Conservation (phyloP, 768 basidiomycete species). For the Russula virescens region DNA sequence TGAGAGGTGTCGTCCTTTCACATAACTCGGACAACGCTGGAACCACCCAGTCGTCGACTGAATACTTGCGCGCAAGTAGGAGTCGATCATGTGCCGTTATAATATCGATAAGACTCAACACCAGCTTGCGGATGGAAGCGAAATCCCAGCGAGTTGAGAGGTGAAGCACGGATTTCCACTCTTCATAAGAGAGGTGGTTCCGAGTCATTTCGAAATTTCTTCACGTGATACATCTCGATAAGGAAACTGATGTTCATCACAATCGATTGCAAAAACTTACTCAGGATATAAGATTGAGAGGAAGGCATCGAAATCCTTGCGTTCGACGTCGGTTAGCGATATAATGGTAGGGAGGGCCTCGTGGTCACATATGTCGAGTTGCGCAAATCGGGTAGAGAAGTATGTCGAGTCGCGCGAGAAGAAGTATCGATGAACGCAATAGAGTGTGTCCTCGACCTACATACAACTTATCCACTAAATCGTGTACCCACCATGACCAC, state of each 20-base stretch:
- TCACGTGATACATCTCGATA: background rate
- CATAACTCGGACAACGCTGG: slow-evolving; percentile 11
- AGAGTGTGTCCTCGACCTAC: slow-evolving; percentile 13
- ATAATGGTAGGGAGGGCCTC: background rate
- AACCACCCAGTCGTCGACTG: slow-evolving; percentile 11
- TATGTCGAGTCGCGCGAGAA: slow-evolving; percentile 13
- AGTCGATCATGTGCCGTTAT: slow-evolving; percentile 8
- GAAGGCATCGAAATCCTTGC: slow-evolving; percentile 14
- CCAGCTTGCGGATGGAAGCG: slow-evolving; percentile 25
- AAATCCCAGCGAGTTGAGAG: slow-evolving; percentile 30
- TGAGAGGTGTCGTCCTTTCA: slow-evolving; percentile 6
- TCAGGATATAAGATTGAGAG: slow-evolving; percentile 11
- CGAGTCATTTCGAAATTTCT: slow-evolving; percentile 11
- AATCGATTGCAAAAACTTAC: background rate
- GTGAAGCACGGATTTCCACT: slow-evolving; percentile 28
- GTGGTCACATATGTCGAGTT: slow-evolving; percentile 3
- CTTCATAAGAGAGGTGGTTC: slow-evolving; percentile 14
- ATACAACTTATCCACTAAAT: background rate
- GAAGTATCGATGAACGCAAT: slow-evolving; percentile 18
- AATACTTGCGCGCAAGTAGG: slow-evolving; percentile 2
- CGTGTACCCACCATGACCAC: background rate
- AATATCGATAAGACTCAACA: background rate
- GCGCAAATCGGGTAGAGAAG: slow-evolving; percentile 8
- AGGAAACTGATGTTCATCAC: background rate
- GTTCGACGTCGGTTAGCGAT: background rate